Conservation (phyloP, 1,284 basidiomycete genomes). For the Leccinum cinnamomeum region DNA sequence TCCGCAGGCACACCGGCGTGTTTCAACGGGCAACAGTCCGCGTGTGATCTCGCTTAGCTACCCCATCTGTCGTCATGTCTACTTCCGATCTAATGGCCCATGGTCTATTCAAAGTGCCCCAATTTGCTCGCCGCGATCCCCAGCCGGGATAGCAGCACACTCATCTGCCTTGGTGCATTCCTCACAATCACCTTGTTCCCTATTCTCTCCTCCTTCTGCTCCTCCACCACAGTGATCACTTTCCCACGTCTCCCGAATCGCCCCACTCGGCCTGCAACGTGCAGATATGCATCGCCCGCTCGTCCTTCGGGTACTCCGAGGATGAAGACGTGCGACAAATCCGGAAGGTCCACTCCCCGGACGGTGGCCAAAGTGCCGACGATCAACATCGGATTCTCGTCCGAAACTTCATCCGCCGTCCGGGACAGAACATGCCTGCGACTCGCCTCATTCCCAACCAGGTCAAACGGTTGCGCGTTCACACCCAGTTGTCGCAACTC, state of each 20-base stretch:
- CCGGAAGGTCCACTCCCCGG: slow-evolving; percentile 70
- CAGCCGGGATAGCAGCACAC: slow-evolving; percentile 47
- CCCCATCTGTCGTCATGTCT: slow-evolving; percentile 11
- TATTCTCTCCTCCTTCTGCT: slow-evolving; percentile 29
- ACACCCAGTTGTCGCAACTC: slow-evolving; percentile 67
- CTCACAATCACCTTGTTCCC: slow-evolving; percentile 32
- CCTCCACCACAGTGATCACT: slow-evolving; percentile 59
- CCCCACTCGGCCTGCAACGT: slow-evolving; percentile 74
- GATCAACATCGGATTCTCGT: slow-evolving; percentile 59
- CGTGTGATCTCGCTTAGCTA: slow-evolving; percentile 1
- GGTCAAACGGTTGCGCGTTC: slow-evolving; percentile 60
- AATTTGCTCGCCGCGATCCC: slow-evolving; percentile 37
- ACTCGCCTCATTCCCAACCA: slow-evolving; percentile 45
- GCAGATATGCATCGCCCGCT: slow-evolving; percentile 60
- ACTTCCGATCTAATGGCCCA: not conserved
- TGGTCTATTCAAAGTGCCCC: slow-evolving; percentile 46
- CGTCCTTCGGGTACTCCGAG: slow-evolving; percentile 57
- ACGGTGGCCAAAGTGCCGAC: slow-evolving; percentile 66
- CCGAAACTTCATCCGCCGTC: slow-evolving; percentile 28
- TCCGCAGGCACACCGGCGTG: slow-evolving; percentile 25
- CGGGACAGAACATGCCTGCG: slow-evolving; percentile 43
- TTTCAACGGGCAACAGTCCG: slow-evolving; percentile 20
- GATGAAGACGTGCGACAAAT: slow-evolving; percentile 72
- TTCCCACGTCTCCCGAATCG: slow-evolving; percentile 65
- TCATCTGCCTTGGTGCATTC: slow-evolving; percentile 47